Base-by-base conservation (phyloP, 305 asterid genomes). In the Andrographis paniculata region DNA sequence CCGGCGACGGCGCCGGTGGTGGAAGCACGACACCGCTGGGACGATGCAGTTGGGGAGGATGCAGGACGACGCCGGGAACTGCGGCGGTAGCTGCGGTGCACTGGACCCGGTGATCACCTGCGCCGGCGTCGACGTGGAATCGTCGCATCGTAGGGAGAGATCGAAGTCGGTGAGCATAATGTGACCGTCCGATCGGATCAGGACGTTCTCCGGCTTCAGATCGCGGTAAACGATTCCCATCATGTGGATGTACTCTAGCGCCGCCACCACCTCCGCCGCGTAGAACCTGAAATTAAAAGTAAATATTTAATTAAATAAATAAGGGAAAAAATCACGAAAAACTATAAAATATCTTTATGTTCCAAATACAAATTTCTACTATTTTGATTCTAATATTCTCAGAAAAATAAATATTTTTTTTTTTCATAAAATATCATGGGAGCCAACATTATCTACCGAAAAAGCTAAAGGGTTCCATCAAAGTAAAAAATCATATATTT, bases 121-220 rank as follows among this genome's bases (percentile, higher is more conserved):
- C 12, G 86, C 93, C 0, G 95, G 95, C 16, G 94, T 85, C 5
- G 94, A 74, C 0, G 82, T 74, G 0, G 91, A 78, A 53, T 55
- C 74, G n/a, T 85, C 94, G 23, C 95, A 78, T 50, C 69, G 75
- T 14, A 85, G 48, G 1, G 95, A 81, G 35, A 85, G 87, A 52
- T 85, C 95, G 44, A 85, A 85, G 58, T 85, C 93, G 0, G 95
- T 85, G 17, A 85, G 78, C 91, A 78, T 81, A 39, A 85, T 77
- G 31, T 85, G 93, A 9, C 95, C 95, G 31, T 85, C 95, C 0
- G 94, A 66, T 54, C 95, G 67, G 16, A 85, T 86, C 15, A 81
- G 46, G 0, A 81, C 85, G 12, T 85, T 81, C 67, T 85, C 95
- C 1, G 95, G 95, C 65, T 85, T 85, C 21, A 85, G 79, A 43